These are phyloP conservation scores for Stevia rebaudiana DNA, from an alignment of 140 eudicot genomes.

Conservation along the genomic window DNA sequence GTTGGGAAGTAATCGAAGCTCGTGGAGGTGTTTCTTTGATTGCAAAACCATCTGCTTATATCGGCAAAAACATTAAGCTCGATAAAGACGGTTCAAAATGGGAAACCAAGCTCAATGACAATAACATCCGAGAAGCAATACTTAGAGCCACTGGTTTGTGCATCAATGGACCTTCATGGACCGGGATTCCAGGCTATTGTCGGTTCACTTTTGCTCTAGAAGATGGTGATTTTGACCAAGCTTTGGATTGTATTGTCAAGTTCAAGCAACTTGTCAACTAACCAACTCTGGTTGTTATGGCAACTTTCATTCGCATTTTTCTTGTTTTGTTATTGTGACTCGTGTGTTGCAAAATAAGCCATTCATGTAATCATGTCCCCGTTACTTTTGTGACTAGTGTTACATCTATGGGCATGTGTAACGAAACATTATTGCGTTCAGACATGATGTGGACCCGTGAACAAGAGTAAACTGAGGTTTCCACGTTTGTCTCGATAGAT, in stretches of 20 bases:
- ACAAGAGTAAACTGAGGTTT: no score
- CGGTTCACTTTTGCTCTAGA: conserved; percentile 82
- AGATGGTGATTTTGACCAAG: conserved; percentile 62
- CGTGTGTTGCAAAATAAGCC: conserved; percentile 37
- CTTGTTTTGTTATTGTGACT: conserved; percentile 24
- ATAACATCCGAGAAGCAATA: conserved; percentile 80
- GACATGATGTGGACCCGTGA: no score
- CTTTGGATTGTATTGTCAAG: conserved; percentile 56
- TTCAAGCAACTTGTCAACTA: conserved; percentile 47
- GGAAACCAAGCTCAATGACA: conserved; percentile 59
- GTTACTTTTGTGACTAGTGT: no score
- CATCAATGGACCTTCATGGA: conserved; percentile 85
- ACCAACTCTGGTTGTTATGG: conserved; percentile 16
- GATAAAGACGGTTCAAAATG: conserved; percentile 30
- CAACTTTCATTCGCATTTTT: background rate
- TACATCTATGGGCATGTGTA: no score
- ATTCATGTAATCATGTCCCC: no score
- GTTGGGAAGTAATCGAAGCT: conserved; percentile 92
- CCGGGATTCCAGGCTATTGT: conserved; percentile 85
- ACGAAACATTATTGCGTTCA: no score
- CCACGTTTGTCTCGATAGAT: no score
- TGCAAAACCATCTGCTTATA: conserved; percentile 70
- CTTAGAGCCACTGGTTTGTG: conserved; percentile 73
- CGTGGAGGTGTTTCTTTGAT: conserved; percentile 78
- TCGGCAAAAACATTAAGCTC: conserved; percentile 55